Evolutionary conservation across 2,329 filamentous ascomycete species (phyloP).

Genomic region (Stromatinia cepivora): DNA sequence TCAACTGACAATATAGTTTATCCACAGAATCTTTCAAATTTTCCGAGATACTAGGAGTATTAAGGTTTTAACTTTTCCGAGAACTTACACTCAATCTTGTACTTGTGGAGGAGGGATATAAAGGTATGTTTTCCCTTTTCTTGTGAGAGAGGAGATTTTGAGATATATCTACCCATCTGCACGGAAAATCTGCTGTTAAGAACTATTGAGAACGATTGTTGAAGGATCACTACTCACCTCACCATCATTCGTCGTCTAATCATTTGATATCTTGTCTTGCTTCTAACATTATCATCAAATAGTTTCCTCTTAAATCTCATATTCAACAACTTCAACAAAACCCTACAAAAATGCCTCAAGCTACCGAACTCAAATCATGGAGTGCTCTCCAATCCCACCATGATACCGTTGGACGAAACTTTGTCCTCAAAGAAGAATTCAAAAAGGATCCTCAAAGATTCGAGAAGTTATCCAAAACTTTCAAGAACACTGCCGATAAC

Average conservation of each 20-base stretch:
- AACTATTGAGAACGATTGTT: background rate
- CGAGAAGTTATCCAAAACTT: constrained; percentile 83
- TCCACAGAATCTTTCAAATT: background rate
- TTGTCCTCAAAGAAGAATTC: constrained; percentile 92
- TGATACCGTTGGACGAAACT: constrained; percentile 79
- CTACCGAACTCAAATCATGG: constrained; percentile 85
- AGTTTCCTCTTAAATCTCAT: background rate
- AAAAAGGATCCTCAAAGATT: constrained; percentile 85
- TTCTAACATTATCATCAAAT: background rate
- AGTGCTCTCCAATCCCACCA: constrained; percentile 88
- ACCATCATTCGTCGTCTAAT: background rate
- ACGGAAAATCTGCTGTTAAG: no score
- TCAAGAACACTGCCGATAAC: constrained; percentile 73
- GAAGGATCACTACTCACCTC: background rate
- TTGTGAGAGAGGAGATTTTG: no score
- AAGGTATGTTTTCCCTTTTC: background rate
- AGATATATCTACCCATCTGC: background rate
- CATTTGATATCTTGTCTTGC: background rate
- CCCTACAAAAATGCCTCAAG: constrained; percentile 67
- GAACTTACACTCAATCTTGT: background rate
- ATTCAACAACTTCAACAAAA: background rate
- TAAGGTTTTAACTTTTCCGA: background rate
- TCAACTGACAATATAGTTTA: background rate
- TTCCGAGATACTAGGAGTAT: background rate
- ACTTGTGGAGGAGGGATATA: background rate